Percentiles rank a stretch among this genome's conserved stretches.
Evolutionary conservation across 129 eudicot genomes (phyloP).

Genomic region (Lactuca sativa): DNA sequence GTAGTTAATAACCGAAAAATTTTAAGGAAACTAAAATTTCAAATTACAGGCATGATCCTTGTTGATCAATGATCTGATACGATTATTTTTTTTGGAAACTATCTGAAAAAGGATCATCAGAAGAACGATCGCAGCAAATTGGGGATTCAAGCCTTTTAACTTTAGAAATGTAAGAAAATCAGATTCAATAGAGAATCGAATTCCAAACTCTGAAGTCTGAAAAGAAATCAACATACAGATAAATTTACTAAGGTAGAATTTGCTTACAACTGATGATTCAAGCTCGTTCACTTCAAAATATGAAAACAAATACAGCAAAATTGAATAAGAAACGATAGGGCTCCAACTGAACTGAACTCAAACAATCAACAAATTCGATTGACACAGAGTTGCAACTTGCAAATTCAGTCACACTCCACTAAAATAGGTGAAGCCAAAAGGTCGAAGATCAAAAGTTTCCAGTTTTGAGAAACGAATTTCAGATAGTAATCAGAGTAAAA

Average conservation of each 20-base stretch:
- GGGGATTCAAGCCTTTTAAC: background rate
- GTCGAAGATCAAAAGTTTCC: background rate
- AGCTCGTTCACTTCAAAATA: background rate
- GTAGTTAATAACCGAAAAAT: background rate
- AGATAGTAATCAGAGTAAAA: background rate
- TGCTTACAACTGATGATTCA: background rate
- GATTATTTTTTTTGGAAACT: background rate
- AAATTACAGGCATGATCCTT: background rate
- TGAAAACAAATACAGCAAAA: background rate
- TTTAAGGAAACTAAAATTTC: background rate
- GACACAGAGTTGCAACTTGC: background rate
- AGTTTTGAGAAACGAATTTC: background rate
- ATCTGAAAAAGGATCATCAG: background rate
- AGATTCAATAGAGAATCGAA: background rate
- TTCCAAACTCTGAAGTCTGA: background rate
- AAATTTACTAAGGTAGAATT: background rate
- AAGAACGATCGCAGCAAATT: background rate
- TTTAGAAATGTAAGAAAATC: background rate
- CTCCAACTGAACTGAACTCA: constrained; percentile 6
- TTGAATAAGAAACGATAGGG: background rate
- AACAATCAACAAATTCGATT: constrained; percentile 3
- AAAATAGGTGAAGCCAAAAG: background rate
- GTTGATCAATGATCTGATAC: background rate
- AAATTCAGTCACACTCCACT: constrained; percentile 8
- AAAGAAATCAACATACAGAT: constrained; percentile 7